A percentile compares a stretch with the other conserved stretches of the same genome.
Conservation (phyloP, 768 basidiomycete genomes). For the Boletus pseudopeckii region DNA sequence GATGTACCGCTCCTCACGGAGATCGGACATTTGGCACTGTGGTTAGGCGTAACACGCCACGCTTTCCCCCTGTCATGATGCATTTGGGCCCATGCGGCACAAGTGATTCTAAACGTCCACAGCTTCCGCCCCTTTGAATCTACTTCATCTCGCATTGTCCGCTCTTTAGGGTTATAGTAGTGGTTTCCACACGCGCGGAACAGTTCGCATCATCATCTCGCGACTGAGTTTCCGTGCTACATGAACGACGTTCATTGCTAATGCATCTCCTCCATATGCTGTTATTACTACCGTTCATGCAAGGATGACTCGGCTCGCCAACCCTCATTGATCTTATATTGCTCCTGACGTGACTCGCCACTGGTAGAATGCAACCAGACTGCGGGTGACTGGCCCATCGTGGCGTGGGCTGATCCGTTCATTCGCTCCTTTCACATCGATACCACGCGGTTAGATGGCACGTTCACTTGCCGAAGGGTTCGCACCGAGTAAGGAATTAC, state of each 20-base stretch:
- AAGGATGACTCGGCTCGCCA: constrained; percentile 6
- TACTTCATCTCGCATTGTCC: constrained; percentile 23
- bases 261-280: constrained; percentile 1
- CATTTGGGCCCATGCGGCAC: constrained; percentile 4
- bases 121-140: constrained; percentile 10
- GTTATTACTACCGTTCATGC: neutral
- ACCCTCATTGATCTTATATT: neutral
- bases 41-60: constrained; percentile 10
- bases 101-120: constrained; percentile 3
- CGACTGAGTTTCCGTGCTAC: constrained; percentile 7
- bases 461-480: neutral
- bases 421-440: neutral
- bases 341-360: constrained; percentile 4
- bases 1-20: constrained; percentile 8
- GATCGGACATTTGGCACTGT: neutral
- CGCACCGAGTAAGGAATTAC: neutral
- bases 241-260: constrained; percentile 6
- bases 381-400: neutral
- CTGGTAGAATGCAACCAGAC: neutral
- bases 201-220: constrained; percentile 9
- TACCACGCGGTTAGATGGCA: constrained; percentile 1
- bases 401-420: constrained; percentile 1
- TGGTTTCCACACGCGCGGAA: constrained; percentile 8
- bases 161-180: constrained; percentile 21
- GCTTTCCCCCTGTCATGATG: constrained; percentile 6